Evolutionary conservation across 2,329 filamentous ascomycete genomes (phyloP).

Genomic region (Aspergillus caelatus): DNA sequence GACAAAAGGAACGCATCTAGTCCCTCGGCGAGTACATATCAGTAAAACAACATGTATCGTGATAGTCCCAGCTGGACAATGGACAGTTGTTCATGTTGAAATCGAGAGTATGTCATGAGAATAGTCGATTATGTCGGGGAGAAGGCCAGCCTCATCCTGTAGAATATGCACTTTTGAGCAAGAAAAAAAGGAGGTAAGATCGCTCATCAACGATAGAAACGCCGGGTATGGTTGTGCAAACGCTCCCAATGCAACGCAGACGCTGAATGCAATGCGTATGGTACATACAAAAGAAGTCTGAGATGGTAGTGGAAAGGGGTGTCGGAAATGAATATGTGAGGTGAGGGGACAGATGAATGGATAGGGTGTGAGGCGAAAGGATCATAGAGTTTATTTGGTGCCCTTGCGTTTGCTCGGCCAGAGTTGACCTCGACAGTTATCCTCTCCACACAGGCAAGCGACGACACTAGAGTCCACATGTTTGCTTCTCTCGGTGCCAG

Average conservation of each 20-base stretch:
- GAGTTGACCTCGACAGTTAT: constrained; percentile 47
- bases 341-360: too few relatives aligned
- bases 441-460: constrained; percentile 48
- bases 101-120: not conserved
- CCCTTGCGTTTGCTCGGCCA: constrained; percentile 46
- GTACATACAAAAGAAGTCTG: not conserved
- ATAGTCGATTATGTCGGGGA: not conserved
- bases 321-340: not conserved
- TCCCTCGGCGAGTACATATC: too few relatives aligned
- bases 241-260: constrained; percentile 6
- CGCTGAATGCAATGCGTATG: not conserved
- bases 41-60: not conserved
- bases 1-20: too few relatives aligned
- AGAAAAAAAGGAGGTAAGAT: not conserved
- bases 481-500: constrained; percentile 27
- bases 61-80: not conserved
- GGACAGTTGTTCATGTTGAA: not conserved
- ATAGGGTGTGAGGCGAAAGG: not conserved
- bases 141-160: not conserved
- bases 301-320: not conserved
- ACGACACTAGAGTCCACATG: constrained; percentile 42
- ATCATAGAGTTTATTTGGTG: constrained; percentile 15
- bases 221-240: not conserved
- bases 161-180: not conserved
- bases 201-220: not conserved